Base-by-base conservation (phyloP, 164 flowering plant species). In the Vitis cinerea region DNA sequence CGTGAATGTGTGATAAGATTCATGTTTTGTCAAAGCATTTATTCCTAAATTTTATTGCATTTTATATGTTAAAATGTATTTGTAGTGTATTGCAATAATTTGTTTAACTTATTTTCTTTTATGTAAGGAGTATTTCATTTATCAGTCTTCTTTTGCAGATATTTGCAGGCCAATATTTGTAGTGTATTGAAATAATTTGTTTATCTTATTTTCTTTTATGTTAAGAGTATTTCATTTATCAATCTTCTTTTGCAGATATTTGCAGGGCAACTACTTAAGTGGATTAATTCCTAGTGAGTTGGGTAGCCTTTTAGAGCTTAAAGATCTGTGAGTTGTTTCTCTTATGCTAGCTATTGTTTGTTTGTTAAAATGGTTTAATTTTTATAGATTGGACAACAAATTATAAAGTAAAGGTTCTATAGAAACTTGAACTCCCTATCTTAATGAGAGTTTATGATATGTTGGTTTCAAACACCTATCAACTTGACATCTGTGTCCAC, bases 241-340 rank as follows among this genome's bases (percentile, higher is more conserved):
- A 44, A 1, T 52, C 51, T 29, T 61, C 37, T 69, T 82, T n/a
- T 72, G 65, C 88, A 92, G 99, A 75, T 87, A 69, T 82, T 84
- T 92, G 89, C 99, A 94, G 85, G 88, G 88, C 10, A 95, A 95
- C 77, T 95, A 88, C 82, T 78, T 95, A 50, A 87, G 98, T 83
- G 98, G 92, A 61, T 53, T 29, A 0, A 85, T 95, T 71, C 98
- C 99, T 14, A 76, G 73, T 71, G 97, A 86, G 68, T 50, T 92
- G 70, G 98, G 98, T 61, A 83, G 83, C 72, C 83, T 92, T 74
- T 74, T 83, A 29, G 73, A 73, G 64, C 92, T 95, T 67, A 72
- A 83, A 75, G 16, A 65, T 67, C 75, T 95, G 99, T 95, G 79
- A 86, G 98, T 84, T 71, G 3, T 61, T 76, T 73, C 12, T 29